Evolutionary conservation across 2,329 filamentous ascomycete species (phyloP).

Genomic region (Zarea fungicola): DNA sequence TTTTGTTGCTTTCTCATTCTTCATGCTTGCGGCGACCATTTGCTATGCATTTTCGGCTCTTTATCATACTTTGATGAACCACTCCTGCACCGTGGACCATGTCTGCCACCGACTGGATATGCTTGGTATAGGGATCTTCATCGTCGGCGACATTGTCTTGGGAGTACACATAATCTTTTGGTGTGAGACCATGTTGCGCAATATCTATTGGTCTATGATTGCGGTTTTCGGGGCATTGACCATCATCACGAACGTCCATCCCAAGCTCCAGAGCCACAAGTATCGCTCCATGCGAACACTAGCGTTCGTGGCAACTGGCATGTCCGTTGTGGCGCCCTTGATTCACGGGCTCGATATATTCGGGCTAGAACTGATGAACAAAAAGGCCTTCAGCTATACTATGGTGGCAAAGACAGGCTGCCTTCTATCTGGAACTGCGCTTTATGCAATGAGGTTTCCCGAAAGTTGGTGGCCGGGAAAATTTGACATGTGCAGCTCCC

Average conservation of each 20-base stretch:
- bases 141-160: slow-evolving; percentile 20
- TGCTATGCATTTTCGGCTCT: slow-evolving; percentile 19
- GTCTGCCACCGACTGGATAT: slow-evolving; percentile 21
- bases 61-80: slow-evolving; percentile 23
- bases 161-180: slow-evolving; percentile 25
- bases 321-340: slow-evolving; percentile 33
- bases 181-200: slow-evolving; percentile 22
- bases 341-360: slow-evolving; percentile 31
- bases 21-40: slow-evolving; percentile 17
- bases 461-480: slow-evolving; percentile 34
- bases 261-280: slow-evolving; percentile 26
- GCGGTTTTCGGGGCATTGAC: slow-evolving; percentile 20
- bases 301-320: slow-evolving; percentile 31
- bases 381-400: slow-evolving; percentile 18
- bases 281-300: slow-evolving; percentile 29
- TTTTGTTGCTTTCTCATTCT: slow-evolving; percentile 19
- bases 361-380: slow-evolving; percentile 28
- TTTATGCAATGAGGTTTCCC: slow-evolving; percentile 33
- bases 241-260: slow-evolving; percentile 29
- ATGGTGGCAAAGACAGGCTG: slow-evolving; percentile 28
- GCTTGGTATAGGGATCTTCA: slow-evolving; percentile 20
- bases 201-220: slow-evolving; percentile 24
- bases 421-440: slow-evolving; percentile 28
- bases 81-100: slow-evolving; percentile 19
- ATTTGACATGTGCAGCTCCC: slow-evolving; percentile 41